Evolutionary conservation across 192 early-diverging fungal genomes (phyloP).

Genomic region (Mortierella hygrophila): DNA sequence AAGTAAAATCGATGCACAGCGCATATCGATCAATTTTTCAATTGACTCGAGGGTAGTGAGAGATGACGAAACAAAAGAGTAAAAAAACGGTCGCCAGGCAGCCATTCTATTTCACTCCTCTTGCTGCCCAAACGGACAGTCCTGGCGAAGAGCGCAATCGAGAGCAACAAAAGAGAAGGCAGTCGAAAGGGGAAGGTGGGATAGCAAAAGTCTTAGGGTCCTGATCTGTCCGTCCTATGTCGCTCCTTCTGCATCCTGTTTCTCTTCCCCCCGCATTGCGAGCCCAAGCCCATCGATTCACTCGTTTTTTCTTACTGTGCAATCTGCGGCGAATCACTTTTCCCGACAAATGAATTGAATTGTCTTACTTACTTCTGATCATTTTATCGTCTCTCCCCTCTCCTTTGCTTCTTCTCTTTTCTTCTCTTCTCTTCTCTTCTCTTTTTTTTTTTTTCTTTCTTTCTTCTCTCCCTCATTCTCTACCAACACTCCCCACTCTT

Average conservation of each 20-base stretch:
- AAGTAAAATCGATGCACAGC: too few species aligned
- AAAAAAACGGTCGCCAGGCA: too few species aligned
- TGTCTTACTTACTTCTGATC: neutral
- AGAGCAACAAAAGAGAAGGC: too few species aligned
- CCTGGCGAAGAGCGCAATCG: too few species aligned
- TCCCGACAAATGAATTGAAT: constrained; percentile 2
- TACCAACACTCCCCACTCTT: constrained; percentile 1
- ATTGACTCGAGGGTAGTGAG: too few species aligned
- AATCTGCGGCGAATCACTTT: constrained; percentile 16
- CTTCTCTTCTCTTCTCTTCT: neutral
- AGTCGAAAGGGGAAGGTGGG: too few species aligned
- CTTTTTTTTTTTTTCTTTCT: neutral
- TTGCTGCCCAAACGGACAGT: too few species aligned
- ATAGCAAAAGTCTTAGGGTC: too few species aligned
- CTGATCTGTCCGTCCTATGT: too few species aligned
- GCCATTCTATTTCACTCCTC: too few species aligned
- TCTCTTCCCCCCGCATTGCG: neutral
- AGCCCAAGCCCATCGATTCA: neutral
- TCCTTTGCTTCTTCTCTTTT: neutral
- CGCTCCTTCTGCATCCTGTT: neutral
- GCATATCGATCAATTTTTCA: too few species aligned
- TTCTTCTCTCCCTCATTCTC: neutral
- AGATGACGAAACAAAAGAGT: too few species aligned
- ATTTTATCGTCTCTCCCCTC: neutral
- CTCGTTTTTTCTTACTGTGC: neutral